A percentile compares a stretch with the other conserved stretches of the same genome.
These are phyloP conservation scores for Ceriops tagal DNA, from an alignment of 345 rosid species.

Conservation along the genomic window DNA sequence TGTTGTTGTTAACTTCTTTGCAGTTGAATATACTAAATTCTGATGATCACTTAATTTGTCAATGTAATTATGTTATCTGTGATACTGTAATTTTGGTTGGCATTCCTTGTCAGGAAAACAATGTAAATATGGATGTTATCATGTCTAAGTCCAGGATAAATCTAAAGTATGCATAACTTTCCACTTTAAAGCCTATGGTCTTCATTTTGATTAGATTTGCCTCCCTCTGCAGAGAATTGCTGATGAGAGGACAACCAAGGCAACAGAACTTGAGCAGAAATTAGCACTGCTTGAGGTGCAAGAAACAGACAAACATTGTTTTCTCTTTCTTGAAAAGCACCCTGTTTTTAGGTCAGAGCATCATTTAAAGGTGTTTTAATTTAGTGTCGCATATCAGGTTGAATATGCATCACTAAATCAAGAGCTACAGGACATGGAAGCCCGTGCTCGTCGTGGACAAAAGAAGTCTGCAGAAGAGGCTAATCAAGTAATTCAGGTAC, in stretches of 20 bases:
- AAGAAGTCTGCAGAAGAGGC: conserved; percentile 90
- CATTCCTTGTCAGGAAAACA: not conserved
- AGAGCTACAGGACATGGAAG: conserved; percentile 94
- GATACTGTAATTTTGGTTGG: not conserved
- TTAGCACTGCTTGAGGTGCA: conserved; percentile 88
- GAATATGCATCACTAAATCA: conserved; percentile 84
- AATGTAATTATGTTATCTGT: not conserved
- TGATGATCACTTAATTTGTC: no score
- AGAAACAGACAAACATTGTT: not conserved
- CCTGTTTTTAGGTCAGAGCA: no score
- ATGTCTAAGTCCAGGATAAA: conserved; percentile 2
- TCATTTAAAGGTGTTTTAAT: no score
- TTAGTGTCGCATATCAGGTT: conserved; percentile 39
- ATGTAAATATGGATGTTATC: not conserved
- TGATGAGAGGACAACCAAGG: conserved; percentile 88
- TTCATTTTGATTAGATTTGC: not conserved
- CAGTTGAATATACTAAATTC: no score
- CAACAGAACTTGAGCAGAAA: conserved; percentile 88
- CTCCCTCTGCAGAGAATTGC: conserved; percentile 49
- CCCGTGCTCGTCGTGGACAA: conserved; percentile 78
- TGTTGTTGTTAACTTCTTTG: no score
- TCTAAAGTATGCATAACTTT: conserved; percentile 4
- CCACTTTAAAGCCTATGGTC: not conserved
- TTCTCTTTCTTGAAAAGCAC: not conserved
- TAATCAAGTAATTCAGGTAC: conserved; percentile 74